Percentiles rank a stretch among this genome's conserved stretches.
Evolutionary conservation across 306 rosid genomes (phyloP).

Genomic region (Cicer bijugum): DNA sequence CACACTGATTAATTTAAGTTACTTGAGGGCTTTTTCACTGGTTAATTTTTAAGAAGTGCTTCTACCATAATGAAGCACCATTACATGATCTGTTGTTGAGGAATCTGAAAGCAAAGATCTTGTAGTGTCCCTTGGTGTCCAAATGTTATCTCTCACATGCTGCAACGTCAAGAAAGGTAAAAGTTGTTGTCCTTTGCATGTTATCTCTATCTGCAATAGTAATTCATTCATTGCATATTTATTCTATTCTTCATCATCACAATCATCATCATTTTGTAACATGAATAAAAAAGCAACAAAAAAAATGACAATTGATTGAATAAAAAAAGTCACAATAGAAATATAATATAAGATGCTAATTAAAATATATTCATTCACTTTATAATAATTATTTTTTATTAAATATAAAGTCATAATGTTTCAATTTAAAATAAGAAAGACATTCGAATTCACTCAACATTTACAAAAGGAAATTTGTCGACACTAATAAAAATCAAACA

Average conservation of each 20-base stretch:
- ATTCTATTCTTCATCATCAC: conserved; percentile 18
- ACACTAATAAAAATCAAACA: too few species aligned
- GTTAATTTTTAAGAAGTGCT: conserved; percentile 40
- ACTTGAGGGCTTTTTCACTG: conserved; percentile 1
- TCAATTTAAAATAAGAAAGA: too few species aligned
- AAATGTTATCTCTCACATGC: conserved; percentile 88
- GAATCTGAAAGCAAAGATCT: conserved; percentile 73
- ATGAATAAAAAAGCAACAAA: neutral
- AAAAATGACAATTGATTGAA: neutral
- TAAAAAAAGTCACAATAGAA: neutral
- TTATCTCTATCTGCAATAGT: conserved; percentile 83
- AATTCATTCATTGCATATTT: conserved; percentile 38
- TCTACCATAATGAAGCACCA: conserved; percentile 83
- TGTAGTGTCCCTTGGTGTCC: conserved; percentile 67
- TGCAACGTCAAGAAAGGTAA: conserved; percentile 86
- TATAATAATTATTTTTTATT: neutral
- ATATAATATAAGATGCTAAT: neutral
- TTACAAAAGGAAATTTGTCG: too few species aligned
- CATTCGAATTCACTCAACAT: too few species aligned
- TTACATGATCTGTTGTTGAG: conserved; percentile 76
- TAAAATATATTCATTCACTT: neutral
- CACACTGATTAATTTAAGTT: conserved; percentile 25
- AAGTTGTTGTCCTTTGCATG: conserved; percentile 87
- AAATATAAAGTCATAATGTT: too few species aligned
- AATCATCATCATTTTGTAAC: neutral